phyloP scores from a whole-genome alignment of 2,329 filamentous ascomycete genomes.

The Paracoccidioides lutzii region DNA sequence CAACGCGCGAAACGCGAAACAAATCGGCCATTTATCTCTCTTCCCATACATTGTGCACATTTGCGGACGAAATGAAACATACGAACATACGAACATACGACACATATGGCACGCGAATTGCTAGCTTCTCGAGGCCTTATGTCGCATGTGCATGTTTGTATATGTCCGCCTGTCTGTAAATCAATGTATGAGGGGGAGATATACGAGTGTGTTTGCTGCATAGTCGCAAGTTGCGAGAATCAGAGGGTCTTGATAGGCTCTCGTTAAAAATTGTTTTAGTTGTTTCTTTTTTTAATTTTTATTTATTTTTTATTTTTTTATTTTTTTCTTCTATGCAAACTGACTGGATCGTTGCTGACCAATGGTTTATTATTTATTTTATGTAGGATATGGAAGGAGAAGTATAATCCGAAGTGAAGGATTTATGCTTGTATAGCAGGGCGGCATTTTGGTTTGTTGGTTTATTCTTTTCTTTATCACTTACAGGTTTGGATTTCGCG shows the following conservation, averaged over 20 bases:
- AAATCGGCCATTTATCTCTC: neutral
- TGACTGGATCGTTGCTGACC: neutral
- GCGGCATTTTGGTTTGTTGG: too few relatives aligned
- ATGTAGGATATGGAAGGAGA: constrained; percentile 92
- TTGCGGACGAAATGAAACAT: neutral
- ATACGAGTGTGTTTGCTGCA: neutral
- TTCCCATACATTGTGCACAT: neutral
- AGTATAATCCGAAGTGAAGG: constrained; percentile 52
- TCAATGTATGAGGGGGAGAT: neutral
- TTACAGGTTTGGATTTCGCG: too few relatives aligned
- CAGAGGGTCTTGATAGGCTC: neutral
- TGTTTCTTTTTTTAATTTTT: neutral
- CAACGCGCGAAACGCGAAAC: neutral
- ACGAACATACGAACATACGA: neutral
- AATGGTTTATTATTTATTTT: neutral
- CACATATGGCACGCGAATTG: neutral
- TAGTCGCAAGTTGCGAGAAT: neutral
- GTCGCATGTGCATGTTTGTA: neutral
- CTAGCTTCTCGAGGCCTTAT: neutral
- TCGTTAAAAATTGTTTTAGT: neutral
- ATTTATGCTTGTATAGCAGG: neutral
- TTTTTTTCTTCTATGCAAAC: too few relatives aligned
- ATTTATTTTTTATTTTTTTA: too few relatives aligned
- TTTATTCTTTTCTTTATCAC: neutral
- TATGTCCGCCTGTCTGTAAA: too few relatives aligned